Evolutionary conservation across 83 land plant species (phyloP), one percentile per base, ranked within the genome.

Genomic region (Diphasiastrum complanatum): DNA sequence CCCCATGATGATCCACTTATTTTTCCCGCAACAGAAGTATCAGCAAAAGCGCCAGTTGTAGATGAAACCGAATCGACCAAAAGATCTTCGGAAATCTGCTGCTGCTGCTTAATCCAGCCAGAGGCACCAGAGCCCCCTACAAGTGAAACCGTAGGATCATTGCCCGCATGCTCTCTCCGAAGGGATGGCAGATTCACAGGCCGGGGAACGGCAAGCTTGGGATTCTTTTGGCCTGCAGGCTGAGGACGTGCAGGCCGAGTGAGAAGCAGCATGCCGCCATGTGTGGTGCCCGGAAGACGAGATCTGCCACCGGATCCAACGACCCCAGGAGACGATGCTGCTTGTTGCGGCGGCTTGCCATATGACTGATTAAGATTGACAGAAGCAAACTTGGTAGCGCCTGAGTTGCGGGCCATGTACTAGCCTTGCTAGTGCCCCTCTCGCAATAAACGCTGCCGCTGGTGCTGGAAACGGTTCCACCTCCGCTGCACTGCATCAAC

Each of bases 161-260:
- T 67, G 31, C 78, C 74, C 55, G 85, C 91, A 37, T 89, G 88
- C 78, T 93, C 98, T 40, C 87, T 83, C 26, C 91, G 61, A 71
- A 83, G 37, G 0, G 96, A 93, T 0, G 98, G 96, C 53, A 93
- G 73, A 69, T 92, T 92, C 69, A 92, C 73, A 70, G 96, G 97
- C 69, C 86, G 79, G 48, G 98, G 96, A 49, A 93, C 88, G 1
- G 87, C 63, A 25, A 93, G 80, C 73, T 77, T 84, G 31, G 82
- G 52, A 33, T 71, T 78, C 56, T 55, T 61, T 60, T 79, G 76
- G 47, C 54, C 74, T 0, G 66, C 26, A 3, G 68, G 63, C 37
- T 74, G 68, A 47, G 79, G 58, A 20, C 84, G 65, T 63, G 78
- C 48, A 14, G 63, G 73, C 2, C 73, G 58, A 12, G 91, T 77